Base-by-base conservation (phyloP, 768 basidiomycete species). In the Chalciporus chontae region DNA sequence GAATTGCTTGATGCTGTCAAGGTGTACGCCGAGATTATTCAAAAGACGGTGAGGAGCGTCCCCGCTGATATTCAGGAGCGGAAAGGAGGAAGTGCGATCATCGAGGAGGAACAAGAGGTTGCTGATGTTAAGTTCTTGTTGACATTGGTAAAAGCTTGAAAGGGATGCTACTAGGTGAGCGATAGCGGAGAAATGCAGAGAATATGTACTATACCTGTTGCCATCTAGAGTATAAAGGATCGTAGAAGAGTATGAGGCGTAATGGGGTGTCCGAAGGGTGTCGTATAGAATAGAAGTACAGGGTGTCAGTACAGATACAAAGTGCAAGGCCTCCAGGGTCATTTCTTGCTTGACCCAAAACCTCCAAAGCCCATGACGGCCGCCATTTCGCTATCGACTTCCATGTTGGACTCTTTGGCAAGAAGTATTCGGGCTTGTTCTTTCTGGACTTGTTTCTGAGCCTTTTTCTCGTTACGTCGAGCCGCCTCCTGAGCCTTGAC, bases 361-460 rank as follows among this genome's bases (percentile, higher is more conserved):
- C 91, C 90, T 40, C 81, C 84, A 65, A 96, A 96, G 29, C 94
- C 94, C 92, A 95, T 94, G 72, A 90, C 77, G 24, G 73, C 71
- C 49, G 85, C 75, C 83, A 94, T 87, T 54, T 87, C 85, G 51
- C 76, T 66, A 48, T 84, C 82, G 48, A 69, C 71, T 46, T 77
- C 75, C 58, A 70, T 69, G 11, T 68, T 60, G 0, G 71, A 63
- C 34, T 75, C 78, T 56, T 80, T 76, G 34, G 79, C 78, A 42
- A 88, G 71, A 55, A 85, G 84, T 23, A 85, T 69, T 40, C 85
- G 83, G 19, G 81, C 73, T 59, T 81, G 80, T 60, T 90, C 84
- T 61, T 84, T 87, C 64, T 82, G 81, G 10, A 83, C 88, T 62
- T 87, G 88, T 68, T 86, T 89, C 54, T 84, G 80, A 8, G 84